phyloP scores from a whole-genome alignment of 306 rosid genomes.

The Malus orientalis region DNA sequence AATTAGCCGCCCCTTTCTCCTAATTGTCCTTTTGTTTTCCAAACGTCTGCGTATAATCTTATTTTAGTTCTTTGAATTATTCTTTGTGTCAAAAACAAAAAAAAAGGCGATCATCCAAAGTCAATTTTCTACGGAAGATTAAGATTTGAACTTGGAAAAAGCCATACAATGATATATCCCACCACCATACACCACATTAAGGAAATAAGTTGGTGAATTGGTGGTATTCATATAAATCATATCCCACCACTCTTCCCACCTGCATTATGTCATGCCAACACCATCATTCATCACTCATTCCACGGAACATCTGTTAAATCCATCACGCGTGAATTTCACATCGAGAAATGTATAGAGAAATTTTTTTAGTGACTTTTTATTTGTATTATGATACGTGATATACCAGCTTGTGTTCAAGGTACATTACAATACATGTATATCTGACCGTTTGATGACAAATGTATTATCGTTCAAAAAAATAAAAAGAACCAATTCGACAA shows the following conservation, averaged over 20 bases:
- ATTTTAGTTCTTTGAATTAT: neutral
- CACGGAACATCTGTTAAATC: neutral
- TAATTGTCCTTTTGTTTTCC: neutral
- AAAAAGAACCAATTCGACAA: no score
- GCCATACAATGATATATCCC: neutral
- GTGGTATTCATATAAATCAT: neutral
- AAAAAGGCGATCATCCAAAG: neutral
- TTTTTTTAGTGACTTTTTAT: no score
- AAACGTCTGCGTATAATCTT: neutral
- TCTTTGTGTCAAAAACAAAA: neutral
- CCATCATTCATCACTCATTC: neutral
- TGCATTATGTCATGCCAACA: neutral
- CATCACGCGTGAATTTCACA: no score
- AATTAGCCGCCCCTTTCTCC: neutral
- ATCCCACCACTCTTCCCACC: neutral
- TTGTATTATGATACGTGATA: no score
- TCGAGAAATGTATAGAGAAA: no score
- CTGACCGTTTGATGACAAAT: no score
- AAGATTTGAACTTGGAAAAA: neutral
- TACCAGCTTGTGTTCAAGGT: rapidly evolving
- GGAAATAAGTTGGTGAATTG: no score
- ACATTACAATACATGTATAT: no score
- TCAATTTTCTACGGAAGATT: neutral
- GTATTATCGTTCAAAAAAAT: no score
- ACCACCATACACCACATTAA: no score